Percentiles rank a stretch among this genome's conserved stretches.
phyloP scores from a whole-genome alignment of 805 yeast species.

The Middelhovenomyces tepae region DNA sequence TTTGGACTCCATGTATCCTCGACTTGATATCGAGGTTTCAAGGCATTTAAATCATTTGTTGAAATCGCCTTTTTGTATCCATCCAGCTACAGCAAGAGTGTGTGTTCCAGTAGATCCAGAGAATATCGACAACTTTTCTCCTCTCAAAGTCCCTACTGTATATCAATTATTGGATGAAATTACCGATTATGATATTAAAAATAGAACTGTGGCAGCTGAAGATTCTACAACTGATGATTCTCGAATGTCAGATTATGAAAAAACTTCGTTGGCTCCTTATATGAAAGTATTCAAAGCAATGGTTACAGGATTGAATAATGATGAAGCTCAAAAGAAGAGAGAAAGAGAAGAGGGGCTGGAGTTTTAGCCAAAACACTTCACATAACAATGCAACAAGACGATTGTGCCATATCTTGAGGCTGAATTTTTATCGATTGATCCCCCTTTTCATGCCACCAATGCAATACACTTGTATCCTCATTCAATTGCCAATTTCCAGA shows the following conservation, averaged over 20 bases:
- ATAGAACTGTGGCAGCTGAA: slow-evolving; percentile 19
- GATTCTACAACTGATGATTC: slow-evolving; percentile 14
- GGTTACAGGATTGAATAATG: slow-evolving; percentile 48
- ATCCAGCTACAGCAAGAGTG: slow-evolving; percentile 90
- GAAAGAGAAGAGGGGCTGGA: slow-evolving; percentile 33
- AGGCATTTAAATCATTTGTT: slow-evolving; percentile 82
- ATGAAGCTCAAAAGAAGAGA: slow-evolving; percentile 41
- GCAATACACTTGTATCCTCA: slow-evolving; percentile 44
- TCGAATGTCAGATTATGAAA: slow-evolving; percentile 41
- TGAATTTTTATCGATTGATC: background rate
- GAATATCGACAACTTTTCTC: slow-evolving; percentile 51
- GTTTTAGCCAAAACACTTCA: too few species aligned
- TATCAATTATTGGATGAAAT: slow-evolving; percentile 55
- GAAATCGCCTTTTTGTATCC: slow-evolving; percentile 94
- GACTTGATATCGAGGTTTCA: slow-evolving; percentile 89
- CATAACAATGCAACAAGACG: too few species aligned
- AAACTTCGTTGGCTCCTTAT: slow-evolving; percentile 63
- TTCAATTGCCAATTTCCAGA: slow-evolving; percentile 51
- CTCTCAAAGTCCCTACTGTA: slow-evolving; percentile 71
- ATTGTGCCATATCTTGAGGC: too few species aligned
- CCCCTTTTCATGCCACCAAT: slow-evolving; percentile 51
- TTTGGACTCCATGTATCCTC: slow-evolving; percentile 74
- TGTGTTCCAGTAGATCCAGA: slow-evolving; percentile 65
- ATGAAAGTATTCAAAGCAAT: slow-evolving; percentile 56
- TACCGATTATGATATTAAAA: slow-evolving; percentile 31